Conservation (phyloP, 345 rosid species). For the Physaria fendleri region DNA sequence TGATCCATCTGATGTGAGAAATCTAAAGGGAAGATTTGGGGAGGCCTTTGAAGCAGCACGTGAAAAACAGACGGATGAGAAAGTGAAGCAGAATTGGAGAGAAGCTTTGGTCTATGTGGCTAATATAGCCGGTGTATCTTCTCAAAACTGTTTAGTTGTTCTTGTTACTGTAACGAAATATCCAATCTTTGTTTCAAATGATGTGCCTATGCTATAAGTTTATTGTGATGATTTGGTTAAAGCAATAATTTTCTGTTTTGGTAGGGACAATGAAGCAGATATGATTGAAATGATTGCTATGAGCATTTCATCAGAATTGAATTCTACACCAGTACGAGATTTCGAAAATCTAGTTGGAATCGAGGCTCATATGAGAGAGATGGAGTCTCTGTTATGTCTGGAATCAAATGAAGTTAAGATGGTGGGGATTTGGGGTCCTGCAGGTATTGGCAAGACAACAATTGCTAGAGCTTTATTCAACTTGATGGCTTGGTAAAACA, state of each 20-base stretch:
- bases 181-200: not conserved
- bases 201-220: not conserved
- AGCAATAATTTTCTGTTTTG: not conserved
- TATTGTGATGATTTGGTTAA: not conserved
- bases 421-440: constrained; percentile 24
- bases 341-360: not conserved
- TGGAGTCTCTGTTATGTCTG: not conserved
- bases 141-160: constrained; percentile 14
- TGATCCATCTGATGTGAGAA: constrained; percentile 22
- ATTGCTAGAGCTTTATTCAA: constrained; percentile 17
- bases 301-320: constrained; percentile 1
- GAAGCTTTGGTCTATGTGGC: constrained; percentile 18
- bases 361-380: not conserved
- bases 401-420: constrained; percentile 15
- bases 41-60: constrained; percentile 4
- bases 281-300: constrained; percentile 13
- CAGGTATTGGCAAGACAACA: constrained; percentile 26
- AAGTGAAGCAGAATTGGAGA: constrained; percentile 13
- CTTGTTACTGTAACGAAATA: not conserved
- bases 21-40: constrained; percentile 7
- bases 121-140: constrained; percentile 11
- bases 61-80: not conserved
- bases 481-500: constrained; percentile 40
- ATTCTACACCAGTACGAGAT: not conserved
- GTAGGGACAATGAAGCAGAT: constrained; percentile 15